Evolutionary conservation across 1,284 basidiomycete genomes (phyloP), one percentile per base, ranked within the genome.

Genomic region (Trametes sp.): DNA sequence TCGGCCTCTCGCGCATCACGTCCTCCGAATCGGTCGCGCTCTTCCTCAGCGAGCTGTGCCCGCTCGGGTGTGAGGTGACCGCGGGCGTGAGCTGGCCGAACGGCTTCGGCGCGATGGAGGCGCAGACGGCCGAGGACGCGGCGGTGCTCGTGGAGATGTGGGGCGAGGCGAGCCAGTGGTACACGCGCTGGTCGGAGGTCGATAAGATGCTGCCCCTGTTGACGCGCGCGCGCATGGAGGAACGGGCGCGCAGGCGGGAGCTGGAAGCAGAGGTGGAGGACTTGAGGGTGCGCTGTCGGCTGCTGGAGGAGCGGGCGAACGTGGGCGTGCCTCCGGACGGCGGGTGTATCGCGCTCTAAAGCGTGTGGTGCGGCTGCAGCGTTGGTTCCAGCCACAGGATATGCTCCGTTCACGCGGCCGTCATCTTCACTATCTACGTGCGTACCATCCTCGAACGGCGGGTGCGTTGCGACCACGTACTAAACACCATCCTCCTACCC

Each of bases 261-360:
- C 65, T 87, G 69, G 75, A 80, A 70, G 69, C 72, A 38, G 86
- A 88, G 69, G 78, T 86, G 38, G 80, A 84, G 71, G 86, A 87
- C 66, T 65, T 88, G 68, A 75, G 81, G 57, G 77, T 80, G 69
- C 70, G 83, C 64, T 83, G 78, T 57, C 75, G 72, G 45, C 72
- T 85, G 14, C 67, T 86, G 66, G 77, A 77, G 70, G 84, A 82
- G 64, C 76, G 70, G 56, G 61, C 66, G 56, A 65, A 53, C n/a
- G 59, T 67, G 19, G 72, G 63, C 0, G 45, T 66, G 42, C 52
- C 59, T 11, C 59, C 50, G 45, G 72, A 73, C 33, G 66, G 67
- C 1, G 63, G 66, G 11, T 76, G 76, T 53, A 41, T 69, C 16
- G 57, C 70, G 54, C 53, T 68, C n/a, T 77, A 48, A 42, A 13